Base-by-base conservation (phyloP, 441 rosid species). In the Bruguiera hainesii region DNA sequence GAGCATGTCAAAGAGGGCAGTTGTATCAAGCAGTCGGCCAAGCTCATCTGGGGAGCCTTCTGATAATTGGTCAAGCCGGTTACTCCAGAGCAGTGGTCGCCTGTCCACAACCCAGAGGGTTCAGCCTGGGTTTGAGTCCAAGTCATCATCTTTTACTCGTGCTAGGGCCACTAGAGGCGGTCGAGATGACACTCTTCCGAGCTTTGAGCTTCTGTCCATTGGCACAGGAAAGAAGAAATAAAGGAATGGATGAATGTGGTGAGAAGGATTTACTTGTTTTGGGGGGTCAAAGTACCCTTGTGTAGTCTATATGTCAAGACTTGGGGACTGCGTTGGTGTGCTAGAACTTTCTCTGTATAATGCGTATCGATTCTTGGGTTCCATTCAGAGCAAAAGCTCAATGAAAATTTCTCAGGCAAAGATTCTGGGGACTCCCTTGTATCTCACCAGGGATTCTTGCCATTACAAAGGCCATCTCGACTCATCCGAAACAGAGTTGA, bases 201-300 rank as follows among this genome's bases (percentile, higher is more conserved):
- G 90, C 82, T 85, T 93, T 42, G 96, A 93, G 85, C 84, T 80
- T 28, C 91, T 93, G 37, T 84, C 96, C 26, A 84, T 92, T 60
- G 83, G 96, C 61, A 85, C 85, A 69, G 86, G 88, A 61, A 90
- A 84, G 78, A 82, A 85, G 73, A 88, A 88, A 72, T 86, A 78
- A 26, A 79, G 70, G 28, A 31, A 65, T 18, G 60, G 59, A 81
- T 37, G 21, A 60, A 23, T 53, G 26, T 29, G 52, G 50, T 52
- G 66, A 60, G 77, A 64, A 65, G 71, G 67, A 53, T 60, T 60
- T 62, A 13, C 60, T 31, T 64, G 62, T 53, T 25, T 63, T 29
- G 1, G 42, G 67, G 74, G 76, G 68, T 69, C 60, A n/a, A 69
- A 62, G 33, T 50, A 20, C 66, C 59, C 71, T 61, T 31, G 18